Percentiles rank a stretch among this genome's conserved stretches.
These are phyloP conservation scores for Talaromyces funiculosus DNA, from an alignment of 2,329 filamentous ascomycete species.

Conservation along the genomic window DNA sequence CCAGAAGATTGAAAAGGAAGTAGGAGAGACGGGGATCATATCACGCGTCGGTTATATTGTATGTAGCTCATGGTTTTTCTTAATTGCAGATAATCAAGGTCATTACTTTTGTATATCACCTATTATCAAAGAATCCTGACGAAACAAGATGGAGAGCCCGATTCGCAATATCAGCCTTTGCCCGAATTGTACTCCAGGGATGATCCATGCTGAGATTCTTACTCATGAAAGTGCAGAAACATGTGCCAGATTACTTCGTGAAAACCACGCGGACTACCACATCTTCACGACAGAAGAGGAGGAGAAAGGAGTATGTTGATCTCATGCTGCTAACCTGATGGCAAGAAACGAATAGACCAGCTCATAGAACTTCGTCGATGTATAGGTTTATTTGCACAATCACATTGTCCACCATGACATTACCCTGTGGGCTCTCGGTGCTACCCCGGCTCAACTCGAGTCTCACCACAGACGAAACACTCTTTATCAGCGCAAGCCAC, in stretches of 20 bases:
- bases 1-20: too few species aligned
- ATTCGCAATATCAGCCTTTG: too few species aligned
- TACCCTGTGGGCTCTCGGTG: constrained; percentile 15
- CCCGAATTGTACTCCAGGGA: background rate
- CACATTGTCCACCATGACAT: constrained; percentile 14
- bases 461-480: constrained; percentile 5
- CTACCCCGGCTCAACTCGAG: constrained; percentile 1
- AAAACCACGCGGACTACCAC: background rate
- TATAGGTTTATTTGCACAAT: constrained; percentile 13
- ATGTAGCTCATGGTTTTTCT: too few species aligned
- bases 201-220: background rate
- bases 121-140: too few species aligned
- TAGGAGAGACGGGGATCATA: too few species aligned
- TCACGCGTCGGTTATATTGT: too few species aligned
- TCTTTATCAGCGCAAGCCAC: background rate
- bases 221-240: constrained; percentile 1
- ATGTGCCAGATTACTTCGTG: background rate
- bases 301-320: constrained; percentile 1
- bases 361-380: too few species aligned
- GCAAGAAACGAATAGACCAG: too few species aligned
- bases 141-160: too few species aligned
- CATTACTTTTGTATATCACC: too few species aligned
- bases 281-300: constrained; percentile 5
- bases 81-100: too few species aligned
- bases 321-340: background rate